Percentiles rank a stretch among this genome's conserved stretches.
phyloP scores from a whole-genome alignment of 176 grass and related monocot species.

The Raddia guianensis region DNA sequence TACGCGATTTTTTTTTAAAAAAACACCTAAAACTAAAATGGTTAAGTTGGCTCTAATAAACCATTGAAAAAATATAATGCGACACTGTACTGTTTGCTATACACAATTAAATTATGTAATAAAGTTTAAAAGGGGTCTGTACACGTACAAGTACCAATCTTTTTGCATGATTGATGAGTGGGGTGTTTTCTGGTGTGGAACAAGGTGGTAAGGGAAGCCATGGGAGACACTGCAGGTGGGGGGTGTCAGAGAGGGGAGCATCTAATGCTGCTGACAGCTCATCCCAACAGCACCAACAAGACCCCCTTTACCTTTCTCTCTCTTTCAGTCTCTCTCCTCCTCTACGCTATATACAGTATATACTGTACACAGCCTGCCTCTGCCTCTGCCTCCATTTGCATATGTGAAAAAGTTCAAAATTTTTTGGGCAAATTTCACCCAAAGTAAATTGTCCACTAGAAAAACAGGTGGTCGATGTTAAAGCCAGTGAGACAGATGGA shows the following conservation, averaged over 20 bases:
- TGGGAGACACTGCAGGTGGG: slow-evolving; percentile 61
- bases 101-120: neutral
- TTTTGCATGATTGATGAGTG: slow-evolving; percentile 36
- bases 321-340: neutral
- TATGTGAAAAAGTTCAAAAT: neutral
- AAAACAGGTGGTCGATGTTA: neutral
- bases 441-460: neutral
- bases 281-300: slow-evolving; percentile 50
- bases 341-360: neutral
- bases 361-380: neutral
- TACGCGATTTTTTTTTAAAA: no score
- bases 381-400: no score
- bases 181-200: slow-evolving; percentile 6
- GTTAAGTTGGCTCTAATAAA: no score
- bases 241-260: slow-evolving; percentile 64
- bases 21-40: no score
- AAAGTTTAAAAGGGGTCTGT: neutral
- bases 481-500: neutral
- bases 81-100: neutral
- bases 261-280: slow-evolving; percentile 86
- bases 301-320: neutral
- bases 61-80: neutral
- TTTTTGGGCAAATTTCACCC: neutral
- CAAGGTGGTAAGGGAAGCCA: neutral
- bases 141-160: no score